These are phyloP conservation scores for Penicillium sp. DNA, from an alignment of 2,329 filamentous ascomycete genomes.

Conservation along the genomic window DNA sequence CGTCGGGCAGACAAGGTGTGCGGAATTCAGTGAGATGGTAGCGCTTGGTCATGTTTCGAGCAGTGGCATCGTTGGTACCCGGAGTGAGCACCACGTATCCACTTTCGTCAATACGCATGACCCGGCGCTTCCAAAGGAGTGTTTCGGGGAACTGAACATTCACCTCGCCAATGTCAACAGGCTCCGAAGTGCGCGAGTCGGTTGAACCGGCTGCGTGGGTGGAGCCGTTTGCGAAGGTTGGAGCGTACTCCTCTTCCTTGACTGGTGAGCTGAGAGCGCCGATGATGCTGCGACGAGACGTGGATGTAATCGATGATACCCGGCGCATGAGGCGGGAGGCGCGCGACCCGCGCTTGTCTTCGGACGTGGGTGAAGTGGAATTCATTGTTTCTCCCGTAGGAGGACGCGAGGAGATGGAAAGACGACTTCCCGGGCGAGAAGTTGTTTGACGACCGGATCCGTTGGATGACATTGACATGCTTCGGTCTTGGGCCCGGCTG, in stretches of 20 bases:
- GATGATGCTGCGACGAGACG: slow-evolving; percentile 52
- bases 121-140: slow-evolving; percentile 91
- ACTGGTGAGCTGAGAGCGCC: slow-evolving; percentile 37
- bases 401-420: slow-evolving; percentile 41
- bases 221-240: slow-evolving; percentile 10
- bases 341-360: slow-evolving; percentile 57
- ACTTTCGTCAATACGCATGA: slow-evolving; percentile 78
- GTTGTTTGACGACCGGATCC: slow-evolving; percentile 35
- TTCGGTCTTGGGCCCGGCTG: slow-evolving; percentile 34
- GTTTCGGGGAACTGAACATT: slow-evolving; percentile 98
- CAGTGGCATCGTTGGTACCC: slow-evolving; percentile 62
- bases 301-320: slow-evolving; percentile 61
- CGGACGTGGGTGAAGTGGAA: slow-evolving; percentile 35
- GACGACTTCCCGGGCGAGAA: slow-evolving; percentile 43
- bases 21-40: slow-evolving; percentile 87
- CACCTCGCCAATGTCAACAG: slow-evolving; percentile 79
- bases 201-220: slow-evolving; percentile 47
- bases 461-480: slow-evolving; percentile 43
- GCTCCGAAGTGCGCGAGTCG: slow-evolving; percentile 44
- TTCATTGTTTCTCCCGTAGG: slow-evolving; percentile 37
- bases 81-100: slow-evolving; percentile 81
- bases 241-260: slow-evolving; percentile 35
- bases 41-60: slow-evolving; percentile 67
- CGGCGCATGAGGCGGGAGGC: slow-evolving; percentile 66
- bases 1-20: slow-evolving; percentile 77